Percentiles rank a stretch among this genome's conserved stretches.
Conservation (phyloP, 805 yeast genomes). For the Metschnikowia drakensbergensis region DNA sequence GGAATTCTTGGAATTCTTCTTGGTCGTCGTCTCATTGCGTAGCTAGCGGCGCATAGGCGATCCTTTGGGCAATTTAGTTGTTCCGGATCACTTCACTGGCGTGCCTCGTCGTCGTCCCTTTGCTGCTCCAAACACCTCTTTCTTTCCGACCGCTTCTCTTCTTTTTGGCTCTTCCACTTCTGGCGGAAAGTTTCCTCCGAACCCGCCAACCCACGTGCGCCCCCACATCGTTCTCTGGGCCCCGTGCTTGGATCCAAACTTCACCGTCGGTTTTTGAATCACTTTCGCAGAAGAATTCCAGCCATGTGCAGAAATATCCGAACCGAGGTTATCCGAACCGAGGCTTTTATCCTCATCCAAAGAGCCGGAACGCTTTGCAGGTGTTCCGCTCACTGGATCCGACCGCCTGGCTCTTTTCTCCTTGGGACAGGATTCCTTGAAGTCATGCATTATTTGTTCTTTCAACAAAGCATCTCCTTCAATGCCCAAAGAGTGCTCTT, state of each 20-base stretch:
- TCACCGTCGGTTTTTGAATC: neutral
- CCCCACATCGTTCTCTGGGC: neutral
- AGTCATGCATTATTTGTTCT: constrained; percentile 2
- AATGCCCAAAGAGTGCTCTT: constrained; percentile 6
- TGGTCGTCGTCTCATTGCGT: too few species aligned
- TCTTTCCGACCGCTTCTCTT: neutral
- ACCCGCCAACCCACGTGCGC: neutral
- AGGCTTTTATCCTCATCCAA: too few species aligned
- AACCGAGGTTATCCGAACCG: too few species aligned
- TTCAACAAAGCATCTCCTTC: constrained; percentile 11
- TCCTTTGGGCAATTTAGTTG: neutral
- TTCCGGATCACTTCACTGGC: neutral
- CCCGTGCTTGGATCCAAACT: neutral
- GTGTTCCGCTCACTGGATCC: too few species aligned
- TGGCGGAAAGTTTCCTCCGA: neutral
- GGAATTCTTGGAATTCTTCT: too few species aligned
- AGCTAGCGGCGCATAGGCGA: neutral
- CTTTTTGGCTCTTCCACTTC: neutral
- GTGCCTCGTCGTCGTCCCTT: neutral
- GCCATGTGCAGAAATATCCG: too few species aligned
- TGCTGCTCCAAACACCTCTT: neutral
- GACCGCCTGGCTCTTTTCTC: too few species aligned
- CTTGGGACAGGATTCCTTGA: neutral
- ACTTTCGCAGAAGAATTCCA: neutral
- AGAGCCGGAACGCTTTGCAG: too few species aligned